Base-by-base conservation (phyloP, 441 rosid genomes). In the Lagerstroemia fauriei region DNA sequence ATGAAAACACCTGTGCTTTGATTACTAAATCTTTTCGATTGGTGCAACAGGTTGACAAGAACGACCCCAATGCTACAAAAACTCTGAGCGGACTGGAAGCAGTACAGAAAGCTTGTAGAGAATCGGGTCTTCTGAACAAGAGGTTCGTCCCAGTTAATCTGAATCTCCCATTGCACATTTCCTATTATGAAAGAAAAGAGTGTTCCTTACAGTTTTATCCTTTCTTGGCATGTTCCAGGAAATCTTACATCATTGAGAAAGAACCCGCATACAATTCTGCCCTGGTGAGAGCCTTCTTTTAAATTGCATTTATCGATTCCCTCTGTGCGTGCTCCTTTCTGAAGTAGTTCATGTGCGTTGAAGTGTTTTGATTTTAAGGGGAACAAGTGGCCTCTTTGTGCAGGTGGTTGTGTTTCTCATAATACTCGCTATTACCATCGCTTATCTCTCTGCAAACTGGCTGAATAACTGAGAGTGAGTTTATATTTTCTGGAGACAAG, bases 51-150 rank as follows among this genome's bases (percentile, higher is more conserved):
- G 93, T 94, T 63, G 90, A 93, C 88, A 87, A 80, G 84, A 88
- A 86, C 32, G 98, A 95, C 84, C 98, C 97, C 6, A 92, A 88
- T 89, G 94, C 93, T 57, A 70, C 83, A 81, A 90, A 88, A 84
- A 92, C 95, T 41, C 77, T 90, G 78, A 90, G 84, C 83, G 86
- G 92, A 80, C 85, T 96, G 57, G 97, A 95, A 83, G 91, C 93
- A 9, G 84, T 91, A 56, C 92, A 90, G 88, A 92, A 91, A 82
- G 57, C 89, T 32, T 95, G 98, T 93, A 84, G 74, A 85, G 91
- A 91, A 34, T 89, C 94, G 22, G 97, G 98, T 73, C 73, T 86
- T 56, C 86, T 93, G 70, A 84, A 78, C 78, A 90, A 83, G 85
- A 92, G 98, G 98, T 93, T 76, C 31, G 83, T 31, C 22, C 25